Percentiles rank a stretch among this genome's conserved stretches.
Evolutionary conservation across 2,329 filamentous ascomycete genomes (phyloP).

Genomic region (Hymenoscyphus fraxineus): DNA sequence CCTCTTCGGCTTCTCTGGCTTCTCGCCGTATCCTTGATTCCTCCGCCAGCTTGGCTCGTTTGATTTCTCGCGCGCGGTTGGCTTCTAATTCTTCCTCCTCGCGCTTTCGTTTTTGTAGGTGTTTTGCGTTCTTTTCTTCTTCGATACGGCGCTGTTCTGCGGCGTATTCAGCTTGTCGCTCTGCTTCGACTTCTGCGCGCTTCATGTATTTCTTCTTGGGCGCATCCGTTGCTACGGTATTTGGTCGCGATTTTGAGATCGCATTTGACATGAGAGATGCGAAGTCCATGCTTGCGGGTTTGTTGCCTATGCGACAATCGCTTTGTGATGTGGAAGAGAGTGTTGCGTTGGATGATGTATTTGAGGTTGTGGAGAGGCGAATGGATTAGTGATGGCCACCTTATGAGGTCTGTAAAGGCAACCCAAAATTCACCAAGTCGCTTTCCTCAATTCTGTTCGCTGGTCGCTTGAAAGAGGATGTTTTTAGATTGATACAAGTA

Average conservation of each 20-base stretch:
- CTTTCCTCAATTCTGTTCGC: not conserved
- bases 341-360: not conserved
- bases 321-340: not conserved
- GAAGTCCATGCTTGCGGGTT: conserved; percentile 76
- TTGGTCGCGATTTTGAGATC: conserved; percentile 74
- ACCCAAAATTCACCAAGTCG: not conserved
- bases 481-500: not conserved
- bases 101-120: conserved; percentile 76
- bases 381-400: not conserved
- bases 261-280: conserved; percentile 89
- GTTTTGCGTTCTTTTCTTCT: conserved; percentile 64
- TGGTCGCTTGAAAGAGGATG: not conserved
- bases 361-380: not conserved
- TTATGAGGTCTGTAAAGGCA: not conserved
- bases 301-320: not conserved
- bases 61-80: conserved; percentile 70
- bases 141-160: conserved; percentile 76
- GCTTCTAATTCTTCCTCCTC: conserved; percentile 80
- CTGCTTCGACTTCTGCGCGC: conserved; percentile 80
- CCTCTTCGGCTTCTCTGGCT: conserved; percentile 69
- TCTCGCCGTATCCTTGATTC: conserved; percentile 68
- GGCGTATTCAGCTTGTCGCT: conserved; percentile 73
- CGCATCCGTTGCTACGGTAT: conserved; percentile 23
- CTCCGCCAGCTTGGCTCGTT: conserved; percentile 75
- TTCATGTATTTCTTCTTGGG: conserved; percentile 71